Base-by-base conservation (phyloP, 148 eudicot species). In the Arctostaphylos glauca region DNA sequence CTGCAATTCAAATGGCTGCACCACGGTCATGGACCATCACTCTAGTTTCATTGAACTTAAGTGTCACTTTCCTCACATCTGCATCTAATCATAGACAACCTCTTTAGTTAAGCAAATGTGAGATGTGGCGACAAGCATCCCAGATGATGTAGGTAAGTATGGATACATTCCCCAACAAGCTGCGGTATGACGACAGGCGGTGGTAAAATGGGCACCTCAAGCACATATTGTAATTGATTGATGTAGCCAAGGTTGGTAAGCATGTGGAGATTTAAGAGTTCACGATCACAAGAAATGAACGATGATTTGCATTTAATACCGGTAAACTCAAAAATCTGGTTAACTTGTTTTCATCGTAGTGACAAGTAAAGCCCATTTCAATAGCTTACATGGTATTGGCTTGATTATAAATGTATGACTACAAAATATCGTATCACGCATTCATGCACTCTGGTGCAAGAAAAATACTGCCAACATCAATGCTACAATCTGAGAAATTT, bases 1-100 rank as follows among this genome's bases (percentile, higher is more conserved):
- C 71, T 67, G 16, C 72, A 67, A 25, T 41, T 41, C 19, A 70
- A 70, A 70, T 70, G 48, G 74, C 74, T 14, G 48, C 74, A 70
- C 74, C 41, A 41, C 19, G 38, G 74, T 18, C 74, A 15, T 5
- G 18, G 48, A 41, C 74, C 47, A 70, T 5, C 48, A 5, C 74
- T 41, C 47, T 70, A 70, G 19, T 41, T 70, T 43, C 74, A 70
- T 43, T 70, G 48, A 43, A 70, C 9, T 41, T 5, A 38, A 70
- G 48, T 70, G 3, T 2, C 10, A 3, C 50, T 10, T 74, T 74
- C 77, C 31, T 0, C 77, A 46, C 77, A 47, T 52, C 77, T 43
- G 23, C 77, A 47, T 46, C 14, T 6, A 52, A 74, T 70, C 48
- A 43, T 70, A 41, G 49, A 70, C 74, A 38, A 70, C 74, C 19